These are phyloP conservation scores for Linnemannia zychae DNA, from an alignment of 192 early-diverging fungal genomes.

Conservation along the genomic window DNA sequence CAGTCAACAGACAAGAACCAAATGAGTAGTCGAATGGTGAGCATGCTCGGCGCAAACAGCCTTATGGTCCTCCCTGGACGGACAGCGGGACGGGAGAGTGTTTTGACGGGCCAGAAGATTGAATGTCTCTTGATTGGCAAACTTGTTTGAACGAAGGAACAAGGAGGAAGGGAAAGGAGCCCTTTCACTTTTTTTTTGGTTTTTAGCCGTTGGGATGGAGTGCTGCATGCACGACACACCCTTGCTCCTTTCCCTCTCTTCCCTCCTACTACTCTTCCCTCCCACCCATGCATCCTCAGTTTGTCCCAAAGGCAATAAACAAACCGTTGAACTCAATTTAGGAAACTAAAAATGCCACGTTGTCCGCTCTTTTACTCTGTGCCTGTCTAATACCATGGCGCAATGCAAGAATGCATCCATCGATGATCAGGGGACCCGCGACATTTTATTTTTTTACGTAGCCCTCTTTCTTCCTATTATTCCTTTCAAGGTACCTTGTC, in stretches of 20 bases:
- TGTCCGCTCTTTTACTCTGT: no score
- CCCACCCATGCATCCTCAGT: background rate
- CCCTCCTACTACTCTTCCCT: background rate
- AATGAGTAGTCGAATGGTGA: conserved; percentile 84
- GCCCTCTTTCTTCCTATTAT: background rate
- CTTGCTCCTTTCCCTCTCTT: background rate
- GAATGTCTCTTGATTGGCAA: conserved; percentile 69
- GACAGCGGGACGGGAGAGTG: conserved; percentile 19
- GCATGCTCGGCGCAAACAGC: conserved; percentile 83
- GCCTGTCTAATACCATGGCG: conserved; percentile 2
- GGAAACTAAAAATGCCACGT: background rate
- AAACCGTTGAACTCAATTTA: background rate
- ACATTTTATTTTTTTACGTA: conserved; percentile 2
- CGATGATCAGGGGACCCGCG: background rate
- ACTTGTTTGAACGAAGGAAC: conserved; percentile 47
- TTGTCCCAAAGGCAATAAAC: background rate
- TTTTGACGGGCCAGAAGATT: conserved; percentile 61
- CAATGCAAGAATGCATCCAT: conserved; percentile 1
- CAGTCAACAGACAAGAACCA: conserved; percentile 77
- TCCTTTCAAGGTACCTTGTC: background rate
- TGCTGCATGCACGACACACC: background rate
- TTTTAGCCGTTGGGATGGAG: background rate
- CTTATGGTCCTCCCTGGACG: conserved; percentile 80
- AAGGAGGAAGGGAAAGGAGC: conserved; percentile 5
- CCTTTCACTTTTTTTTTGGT: background rate